phyloP scores from a whole-genome alignment of 768 basidiomycete genomes.

The Steccherinum ochraceum region DNA sequence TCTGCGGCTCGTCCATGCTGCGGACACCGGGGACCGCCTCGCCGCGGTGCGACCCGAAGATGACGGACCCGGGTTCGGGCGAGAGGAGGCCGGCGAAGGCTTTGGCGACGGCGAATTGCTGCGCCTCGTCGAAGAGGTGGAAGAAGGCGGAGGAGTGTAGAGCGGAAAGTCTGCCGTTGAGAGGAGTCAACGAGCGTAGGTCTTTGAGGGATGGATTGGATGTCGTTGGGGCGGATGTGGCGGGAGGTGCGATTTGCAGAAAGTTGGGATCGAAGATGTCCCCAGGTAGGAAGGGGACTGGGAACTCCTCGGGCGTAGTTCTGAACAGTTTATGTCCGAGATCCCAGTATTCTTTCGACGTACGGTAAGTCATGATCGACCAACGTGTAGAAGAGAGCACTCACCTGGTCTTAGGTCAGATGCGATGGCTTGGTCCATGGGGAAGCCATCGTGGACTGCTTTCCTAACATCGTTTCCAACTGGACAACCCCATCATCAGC shows the following conservation, averaged over 20 bases:
- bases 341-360: slow-evolving; percentile 49
- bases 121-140: slow-evolving; percentile 36
- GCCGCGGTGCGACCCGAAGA: slow-evolving; percentile 37
- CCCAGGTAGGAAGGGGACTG: slow-evolving; percentile 48
- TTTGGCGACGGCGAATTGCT: slow-evolving; percentile 36
- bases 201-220: slow-evolving; percentile 24
- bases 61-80: slow-evolving; percentile 36
- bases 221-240: background rate
- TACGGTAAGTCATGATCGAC: background rate
- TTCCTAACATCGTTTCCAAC: slow-evolving; percentile 39
- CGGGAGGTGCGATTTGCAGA: slow-evolving; percentile 22
- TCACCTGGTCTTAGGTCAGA: slow-evolving; percentile 33
- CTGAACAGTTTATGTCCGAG: slow-evolving; percentile 57
- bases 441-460: slow-evolving; percentile 37
- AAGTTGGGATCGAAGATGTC: slow-evolving; percentile 43
- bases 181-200: slow-evolving; percentile 30
- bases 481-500: too few relatives aligned
- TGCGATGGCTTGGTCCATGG: slow-evolving; percentile 29
- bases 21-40: slow-evolving; percentile 25
- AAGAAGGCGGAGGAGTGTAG: slow-evolving; percentile 49
- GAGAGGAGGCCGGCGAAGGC: slow-evolving; percentile 37
- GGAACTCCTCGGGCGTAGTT: slow-evolving; percentile 44
- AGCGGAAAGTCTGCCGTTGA: slow-evolving; percentile 39
- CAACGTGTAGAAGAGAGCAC: background rate
- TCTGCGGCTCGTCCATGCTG: slow-evolving; percentile 10